Base-by-base conservation (phyloP, 192 early-diverging fungal species). In the Coemansia erecta region DNA sequence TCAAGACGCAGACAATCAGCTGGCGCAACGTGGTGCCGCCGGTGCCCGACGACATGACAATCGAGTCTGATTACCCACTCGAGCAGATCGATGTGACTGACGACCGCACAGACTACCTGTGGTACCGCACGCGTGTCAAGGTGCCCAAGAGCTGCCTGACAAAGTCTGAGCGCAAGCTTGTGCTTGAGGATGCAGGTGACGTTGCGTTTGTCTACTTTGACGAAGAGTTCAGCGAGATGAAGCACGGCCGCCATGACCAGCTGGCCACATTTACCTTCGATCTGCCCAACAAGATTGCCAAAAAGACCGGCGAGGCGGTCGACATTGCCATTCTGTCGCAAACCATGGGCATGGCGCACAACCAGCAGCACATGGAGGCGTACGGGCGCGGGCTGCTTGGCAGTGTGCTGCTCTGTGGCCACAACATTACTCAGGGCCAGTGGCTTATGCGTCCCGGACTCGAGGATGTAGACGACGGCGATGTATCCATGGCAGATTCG, bases 291-390 rank as follows among this genome's bases (percentile, higher is more conserved):
- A 4, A 35, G 15, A 19, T 39, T 10, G 31, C 11, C 21, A 17
- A 3, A 14, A 11, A 19, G 12, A 14, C 10, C 17, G 47, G 52
- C 39, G 42, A 47, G 11, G 19, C 24, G 0, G 63, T 61, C 21
- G 50, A 51, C 8, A 45, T 79, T 5, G 41, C 50, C 40, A 50
- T 79, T 8, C 53, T 79, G 55, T 55, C 70, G 46, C 65, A 72
- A 62, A 79, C 70, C 48, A 79, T 79, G 76, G 76, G 76, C 4
- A 63, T 71, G 60, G 66, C 66, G 47, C 66, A 79, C 60, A 68
- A 68, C 57, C 53, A 68, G 48, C 44, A 31, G 4, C 31, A 66
- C 41, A 72, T 72, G 76, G 76, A 79, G 56, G 54, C 52, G 9
- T 79, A 79, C 48, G 23, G 35, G 4, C 62, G 76, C 8, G 76